These are phyloP conservation scores for Tricholoma flavovirens DNA, from an alignment of 768 basidiomycete genomes.

Conservation along the genomic window DNA sequence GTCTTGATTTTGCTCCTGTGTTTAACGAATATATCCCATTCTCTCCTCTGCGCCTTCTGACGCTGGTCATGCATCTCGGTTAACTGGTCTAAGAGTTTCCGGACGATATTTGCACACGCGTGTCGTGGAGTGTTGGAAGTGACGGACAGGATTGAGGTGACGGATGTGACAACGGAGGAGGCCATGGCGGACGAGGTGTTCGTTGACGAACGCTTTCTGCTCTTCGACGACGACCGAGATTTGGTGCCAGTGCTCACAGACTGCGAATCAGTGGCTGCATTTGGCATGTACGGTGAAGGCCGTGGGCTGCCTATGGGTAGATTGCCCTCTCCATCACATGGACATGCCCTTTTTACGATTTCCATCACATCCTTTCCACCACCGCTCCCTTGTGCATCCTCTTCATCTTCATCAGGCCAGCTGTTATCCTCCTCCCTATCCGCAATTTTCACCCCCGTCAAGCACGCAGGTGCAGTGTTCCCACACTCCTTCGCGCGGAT, in stretches of 20 bases:
- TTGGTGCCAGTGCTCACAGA: slow-evolving; percentile 31
- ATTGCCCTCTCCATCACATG: slow-evolving; percentile 33
- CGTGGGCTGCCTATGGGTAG: background rate
- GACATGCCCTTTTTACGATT: slow-evolving; percentile 42
- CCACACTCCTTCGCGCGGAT: slow-evolving; percentile 66
- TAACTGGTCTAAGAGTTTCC: slow-evolving; percentile 66
- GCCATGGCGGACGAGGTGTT: slow-evolving; percentile 20
- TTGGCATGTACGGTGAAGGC: background rate
- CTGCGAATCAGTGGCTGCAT: slow-evolving; percentile 13
- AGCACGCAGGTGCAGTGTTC: slow-evolving; percentile 74
- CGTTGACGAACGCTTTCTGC: slow-evolving; percentile 41
- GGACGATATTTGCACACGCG: slow-evolving; percentile 69
- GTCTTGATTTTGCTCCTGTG: slow-evolving; percentile 49
- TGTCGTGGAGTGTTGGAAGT: slow-evolving; percentile 64
- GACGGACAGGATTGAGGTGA: slow-evolving; percentile 53
- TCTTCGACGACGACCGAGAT: slow-evolving; percentile 49
- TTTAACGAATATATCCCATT: slow-evolving; percentile 87
- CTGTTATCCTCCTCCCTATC: slow-evolving; percentile 75
- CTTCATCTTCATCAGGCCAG: slow-evolving; percentile 62
- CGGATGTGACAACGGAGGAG: slow-evolving; percentile 24
- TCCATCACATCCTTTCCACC: slow-evolving; percentile 31
- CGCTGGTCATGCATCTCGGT: slow-evolving; percentile 79
- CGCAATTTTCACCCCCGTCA: slow-evolving; percentile 84
- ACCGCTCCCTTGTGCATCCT: slow-evolving; percentile 19
- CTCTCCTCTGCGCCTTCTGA: slow-evolving; percentile 61